Percentiles rank a stretch among this genome's conserved stretches.
These are phyloP conservation scores for Tuber microsphaerosporum DNA, from an alignment of 495 filamentous ascomycete species.

Conservation along the genomic window DNA sequence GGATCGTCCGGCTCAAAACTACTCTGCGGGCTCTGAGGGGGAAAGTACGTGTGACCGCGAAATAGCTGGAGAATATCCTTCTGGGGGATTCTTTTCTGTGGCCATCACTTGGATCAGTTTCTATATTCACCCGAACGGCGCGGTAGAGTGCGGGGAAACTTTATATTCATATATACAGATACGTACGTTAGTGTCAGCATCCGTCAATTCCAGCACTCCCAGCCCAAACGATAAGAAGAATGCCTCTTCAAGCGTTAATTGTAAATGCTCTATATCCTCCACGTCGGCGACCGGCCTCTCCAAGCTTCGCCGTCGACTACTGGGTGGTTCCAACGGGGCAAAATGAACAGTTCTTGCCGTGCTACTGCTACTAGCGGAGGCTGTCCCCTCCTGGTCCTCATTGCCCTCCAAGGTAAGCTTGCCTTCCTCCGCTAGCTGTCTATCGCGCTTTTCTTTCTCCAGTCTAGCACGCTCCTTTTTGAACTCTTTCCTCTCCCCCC, in stretches of 20 bases:
- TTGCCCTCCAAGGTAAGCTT: constrained; percentile 42
- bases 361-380: constrained; percentile 9
- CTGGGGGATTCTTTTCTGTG: constrained; percentile 45
- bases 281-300: constrained; percentile 44
- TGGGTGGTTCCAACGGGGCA: constrained; percentile 28
- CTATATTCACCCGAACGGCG: constrained; percentile 3
- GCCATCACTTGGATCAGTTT: constrained; percentile 21
- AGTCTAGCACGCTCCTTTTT: constrained; percentile 85
- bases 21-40: constrained; percentile 46
- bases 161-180: constrained; percentile 21
- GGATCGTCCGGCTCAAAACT: constrained; percentile 61
- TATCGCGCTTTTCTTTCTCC: constrained; percentile 71
- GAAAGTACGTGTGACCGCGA: constrained; percentile 62
- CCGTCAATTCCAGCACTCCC: constrained; percentile 63
- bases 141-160: constrained; percentile 38
- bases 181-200: constrained; percentile 48
- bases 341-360: constrained; percentile 25
- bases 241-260: constrained; percentile 80
- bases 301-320: constrained; percentile 22
- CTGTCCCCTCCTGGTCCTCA: constrained; percentile 12
- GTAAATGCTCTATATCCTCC: constrained; percentile 78
- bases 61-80: constrained; percentile 58
- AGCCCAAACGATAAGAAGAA: constrained; percentile 84
- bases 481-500: constrained; percentile 70
- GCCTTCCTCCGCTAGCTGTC: constrained; percentile 54